Evolutionary conservation across 768 basidiomycete genomes (phyloP).

Genomic region (Lentinula lateritia): DNA sequence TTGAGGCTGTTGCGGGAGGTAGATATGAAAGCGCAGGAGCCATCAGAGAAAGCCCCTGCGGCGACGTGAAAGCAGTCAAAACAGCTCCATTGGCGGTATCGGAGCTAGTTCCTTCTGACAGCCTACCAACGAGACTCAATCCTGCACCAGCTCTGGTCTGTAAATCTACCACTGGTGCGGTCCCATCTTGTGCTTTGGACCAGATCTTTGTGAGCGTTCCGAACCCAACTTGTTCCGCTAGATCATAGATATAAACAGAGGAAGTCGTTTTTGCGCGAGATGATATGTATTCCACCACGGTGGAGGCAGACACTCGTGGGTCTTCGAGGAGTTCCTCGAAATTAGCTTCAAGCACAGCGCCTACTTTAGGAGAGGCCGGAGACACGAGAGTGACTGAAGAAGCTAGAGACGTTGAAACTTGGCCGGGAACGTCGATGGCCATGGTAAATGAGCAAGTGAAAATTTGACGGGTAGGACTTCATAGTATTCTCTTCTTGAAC

Average conservation of each 20-base stretch:
- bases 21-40: conserved; percentile 70
- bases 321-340: conserved; percentile 17
- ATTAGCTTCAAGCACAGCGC: background rate
- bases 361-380: conserved; percentile 2
- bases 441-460: background rate
- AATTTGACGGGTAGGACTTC: background rate
- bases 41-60: conserved; percentile 81
- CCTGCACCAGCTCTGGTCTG: conserved; percentile 88
- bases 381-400: conserved; percentile 3
- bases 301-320: conserved; percentile 49
- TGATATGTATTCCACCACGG: conserved; percentile 62
- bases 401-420: background rate
- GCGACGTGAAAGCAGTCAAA: conserved; percentile 78
- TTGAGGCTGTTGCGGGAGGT: conserved; percentile 53
- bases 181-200: conserved; percentile 34
- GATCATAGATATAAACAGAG: conserved; percentile 74
- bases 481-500: background rate
- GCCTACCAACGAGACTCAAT: conserved; percentile 67
- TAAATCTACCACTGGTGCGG: conserved; percentile 56
- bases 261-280: conserved; percentile 54
- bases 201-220: conserved; percentile 68
- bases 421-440: background rate
- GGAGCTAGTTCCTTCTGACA: conserved; percentile 74
- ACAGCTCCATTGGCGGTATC: conserved; percentile 55
- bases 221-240: conserved; percentile 81